Conservation (phyloP, 1,139 yeast species). For the Pichia sp. region DNA sequence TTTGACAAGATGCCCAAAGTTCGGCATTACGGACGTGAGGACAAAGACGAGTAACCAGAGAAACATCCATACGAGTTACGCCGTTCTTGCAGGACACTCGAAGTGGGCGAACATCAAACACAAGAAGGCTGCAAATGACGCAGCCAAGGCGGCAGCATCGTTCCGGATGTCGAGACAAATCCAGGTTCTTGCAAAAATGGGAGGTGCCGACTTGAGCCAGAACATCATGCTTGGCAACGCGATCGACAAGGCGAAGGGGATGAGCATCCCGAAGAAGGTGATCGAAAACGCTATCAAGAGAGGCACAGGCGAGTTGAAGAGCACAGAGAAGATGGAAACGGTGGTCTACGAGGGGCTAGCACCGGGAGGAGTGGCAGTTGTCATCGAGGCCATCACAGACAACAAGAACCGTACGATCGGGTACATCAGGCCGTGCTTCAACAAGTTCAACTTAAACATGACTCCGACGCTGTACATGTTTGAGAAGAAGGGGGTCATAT, state of each 20-base stretch:
- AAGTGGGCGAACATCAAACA: constrained; percentile 96
- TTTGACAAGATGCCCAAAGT: neutral
- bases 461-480: constrained; percentile 79
- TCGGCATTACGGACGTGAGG: neutral
- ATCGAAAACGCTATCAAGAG: constrained; percentile 83
- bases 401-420: constrained; percentile 81
- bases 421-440: constrained; percentile 69
- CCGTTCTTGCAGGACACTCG: constrained; percentile 63
- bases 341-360: constrained; percentile 86
- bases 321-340: constrained; percentile 39
- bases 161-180: constrained; percentile 72
- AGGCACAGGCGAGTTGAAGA: constrained; percentile 60
- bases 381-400: constrained; percentile 84
- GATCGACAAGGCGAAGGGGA: constrained; percentile 71
- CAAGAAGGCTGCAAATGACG: constrained; percentile 90
- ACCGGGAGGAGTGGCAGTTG: constrained; percentile 84
- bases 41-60: neutral
- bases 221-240: constrained; percentile 73
- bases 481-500: constrained; percentile 68
- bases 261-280: constrained; percentile 78
- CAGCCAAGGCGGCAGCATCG: constrained; percentile 65
- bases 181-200: constrained; percentile 65
- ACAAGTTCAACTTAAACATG: constrained; percentile 60
- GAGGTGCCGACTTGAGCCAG: constrained; percentile 54
- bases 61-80: constrained; percentile 15